Evolutionary conservation across 352 stramenopile genomes (phyloP), one percentile per base, ranked within the genome.

Genomic region (Pythium chondricola): DNA sequence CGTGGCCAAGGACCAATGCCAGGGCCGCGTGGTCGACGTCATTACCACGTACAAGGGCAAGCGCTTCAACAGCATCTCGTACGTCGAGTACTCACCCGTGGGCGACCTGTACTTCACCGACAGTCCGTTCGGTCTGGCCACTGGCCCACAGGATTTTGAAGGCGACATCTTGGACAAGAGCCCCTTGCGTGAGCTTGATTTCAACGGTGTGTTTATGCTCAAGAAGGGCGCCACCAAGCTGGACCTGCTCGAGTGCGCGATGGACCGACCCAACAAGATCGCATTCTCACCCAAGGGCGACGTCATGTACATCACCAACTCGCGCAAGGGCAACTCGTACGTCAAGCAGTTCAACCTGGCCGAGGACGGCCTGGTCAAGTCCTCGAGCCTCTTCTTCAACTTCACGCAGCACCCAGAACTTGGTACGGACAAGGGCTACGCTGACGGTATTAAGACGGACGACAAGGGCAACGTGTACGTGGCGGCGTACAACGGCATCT

Each of bases 191-290:
- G 79, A 88, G 52, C 73, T 91, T 27, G 76, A 76, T 2, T 91
- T 86, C 48, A 91, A 88, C 52, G 79, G 79, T 26, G 68, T 91
- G 35, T 91, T 86, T 58, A 61, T 81, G 53, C 68, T 88, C 26
- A 63, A 62, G 35, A 82, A 82, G 45, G 61, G 61, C 35, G 65
- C 63, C 16, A 65, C 58, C 24, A 55, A 78, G 30, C 67, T 88
- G 22, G 63, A 80, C 41, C 67, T 85, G 17, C 44, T 88, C 32
- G 79, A 91, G 36, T 86, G 76, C 41, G 65, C 67, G 43, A 86
- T 91, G 74, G 78, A 78, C 33, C 76, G 79, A 9, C 79, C 79
- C n/a, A 88, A 88, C 64, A 87, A 88, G 61, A 87, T 91, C 31
- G 79, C 79, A 17, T 88, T 91, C 49, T 86, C 76, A 17, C 76